Base-by-base conservation (phyloP, 108 stramenopile genomes). In the Pseudonitzschia multistriata region DNA sequence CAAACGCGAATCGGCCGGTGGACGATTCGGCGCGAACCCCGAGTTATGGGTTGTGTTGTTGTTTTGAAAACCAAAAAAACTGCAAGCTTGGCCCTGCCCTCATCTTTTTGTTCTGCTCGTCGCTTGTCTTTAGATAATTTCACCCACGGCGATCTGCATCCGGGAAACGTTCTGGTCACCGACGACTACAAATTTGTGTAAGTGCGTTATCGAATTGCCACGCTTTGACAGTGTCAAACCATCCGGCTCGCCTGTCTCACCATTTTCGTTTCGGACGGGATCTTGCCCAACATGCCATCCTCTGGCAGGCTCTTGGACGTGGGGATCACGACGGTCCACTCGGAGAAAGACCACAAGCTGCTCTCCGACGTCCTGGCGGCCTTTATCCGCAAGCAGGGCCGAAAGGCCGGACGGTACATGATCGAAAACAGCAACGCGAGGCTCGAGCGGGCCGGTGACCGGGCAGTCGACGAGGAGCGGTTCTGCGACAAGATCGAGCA, bases 101-200 rank as follows among this genome's bases (percentile, higher is more conserved):
- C n/a, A n/a, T n/a, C n/a, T 53, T 31, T 53, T n/a, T n/a, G 8
- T 25, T 53, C 31, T 27, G 27, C 17, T 57, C 24, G 27, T 25
- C 56, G 28, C 13, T 13, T 57, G 10, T 7, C 0, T 57, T 0
- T 0, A 57, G 56, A 57, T 3, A 57, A 89, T 59, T 80, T 81
- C 31, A 63, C 86, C 40, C 87, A 88, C 73, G 90, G 87, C 8
- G 89, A 90, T 73, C 60, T 90, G 39, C 89, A 90, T 79, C 89
- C 89, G 42, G 89, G 88, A 24, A 88, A 82, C 4, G 29, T 40
- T 19, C 6, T 64, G 63, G 21, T 57, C 27, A 57, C 56, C 29
- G 15, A 40, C 6, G 62, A 63, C 40, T 40, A 42, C 62, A 63
- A 63, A 28, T 49, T 67, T n/a, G 49, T 67, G 64, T 36, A 62